phyloP scores from a whole-genome alignment of 768 basidiomycete genomes.

The Suillus alpinus region DNA sequence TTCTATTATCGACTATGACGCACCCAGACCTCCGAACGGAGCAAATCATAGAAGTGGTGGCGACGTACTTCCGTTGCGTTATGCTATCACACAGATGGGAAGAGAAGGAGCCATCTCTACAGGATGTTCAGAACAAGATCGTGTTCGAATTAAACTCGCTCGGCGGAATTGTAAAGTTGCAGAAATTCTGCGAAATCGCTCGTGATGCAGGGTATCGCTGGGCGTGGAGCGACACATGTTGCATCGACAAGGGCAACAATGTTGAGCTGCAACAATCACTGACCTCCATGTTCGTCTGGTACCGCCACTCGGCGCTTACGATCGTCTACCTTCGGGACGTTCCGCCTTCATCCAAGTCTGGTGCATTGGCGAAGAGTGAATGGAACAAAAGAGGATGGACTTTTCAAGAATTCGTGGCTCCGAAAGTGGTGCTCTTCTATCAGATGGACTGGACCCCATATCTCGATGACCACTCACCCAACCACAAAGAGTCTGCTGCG shows the following conservation, averaged over 20 bases:
- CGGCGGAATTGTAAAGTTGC: conserved; percentile 7
- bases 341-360: neutral
- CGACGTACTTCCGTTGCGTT: conserved; percentile 15
- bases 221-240: conserved; percentile 26
- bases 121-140: neutral
- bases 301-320: conserved; percentile 21
- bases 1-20: conserved; percentile 8
- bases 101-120: conserved; percentile 9
- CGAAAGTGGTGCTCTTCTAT: conserved; percentile 21
- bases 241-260: conserved; percentile 22
- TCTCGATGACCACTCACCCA: conserved; percentile 6
- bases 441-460: conserved; percentile 21
- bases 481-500: conserved; percentile 10
- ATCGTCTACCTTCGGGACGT: conserved; percentile 22
- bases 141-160: conserved; percentile 7
- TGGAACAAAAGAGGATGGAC: conserved; percentile 27
- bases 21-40: neutral
- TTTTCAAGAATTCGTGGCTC: conserved; percentile 21
- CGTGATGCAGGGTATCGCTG: conserved; percentile 12
- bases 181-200: conserved; percentile 12
- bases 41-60: neutral
- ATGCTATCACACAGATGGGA: conserved; percentile 24
- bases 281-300: conserved; percentile 27
- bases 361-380: conserved; percentile 6
- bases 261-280: conserved; percentile 15